Conservation (phyloP, 2,329 filamentous ascomycete species). For the Lachnellula occidentalis region DNA sequence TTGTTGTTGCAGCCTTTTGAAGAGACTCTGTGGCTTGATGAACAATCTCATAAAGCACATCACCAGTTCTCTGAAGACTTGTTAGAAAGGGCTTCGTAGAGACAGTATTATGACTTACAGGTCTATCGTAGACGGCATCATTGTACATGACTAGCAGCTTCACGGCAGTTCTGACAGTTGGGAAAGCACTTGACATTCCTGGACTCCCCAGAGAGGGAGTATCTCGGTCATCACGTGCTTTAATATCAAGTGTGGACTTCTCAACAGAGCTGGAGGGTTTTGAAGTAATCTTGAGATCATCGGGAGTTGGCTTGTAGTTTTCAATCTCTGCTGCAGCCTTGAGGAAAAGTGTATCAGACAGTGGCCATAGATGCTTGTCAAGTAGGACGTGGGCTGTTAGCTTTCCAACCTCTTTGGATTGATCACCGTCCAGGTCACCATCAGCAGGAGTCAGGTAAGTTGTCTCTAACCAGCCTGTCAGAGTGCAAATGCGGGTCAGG, state of each 20-base stretch:
- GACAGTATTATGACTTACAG: slow-evolving; percentile 19
- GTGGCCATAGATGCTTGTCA: slow-evolving; percentile 28
- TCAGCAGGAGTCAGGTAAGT: slow-evolving; percentile 25
- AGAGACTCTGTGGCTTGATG: slow-evolving; percentile 84
- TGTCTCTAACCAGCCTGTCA: slow-evolving; percentile 29
- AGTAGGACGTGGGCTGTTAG: slow-evolving; percentile 25
- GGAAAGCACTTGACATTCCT: slow-evolving; percentile 52
- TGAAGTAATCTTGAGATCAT: slow-evolving; percentile 24
- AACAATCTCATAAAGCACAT: slow-evolving; percentile 75
- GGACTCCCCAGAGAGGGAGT: slow-evolving; percentile 51
- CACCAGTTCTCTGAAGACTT: slow-evolving; percentile 30
- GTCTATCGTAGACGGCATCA: slow-evolving; percentile 29
- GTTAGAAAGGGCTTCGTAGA: slow-evolving; percentile 5
- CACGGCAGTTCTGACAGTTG: slow-evolving; percentile 52
- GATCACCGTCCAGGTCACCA: slow-evolving; percentile 21
- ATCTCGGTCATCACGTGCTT: slow-evolving; percentile 36
- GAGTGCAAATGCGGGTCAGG: slow-evolving; percentile 23
- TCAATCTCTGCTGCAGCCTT: slow-evolving; percentile 28
- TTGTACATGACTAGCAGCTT: slow-evolving; percentile 58
- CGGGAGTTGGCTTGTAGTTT: slow-evolving; percentile 25
- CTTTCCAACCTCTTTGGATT: slow-evolving; percentile 18
- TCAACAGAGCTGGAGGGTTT: slow-evolving; percentile 37
- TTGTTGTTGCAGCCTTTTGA: slow-evolving; percentile 66
- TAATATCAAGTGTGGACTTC: slow-evolving; percentile 7
- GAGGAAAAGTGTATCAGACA: slow-evolving; percentile 28